Base-by-base conservation (phyloP, 129 eudicot genomes). In the Calendula officinalis region DNA sequence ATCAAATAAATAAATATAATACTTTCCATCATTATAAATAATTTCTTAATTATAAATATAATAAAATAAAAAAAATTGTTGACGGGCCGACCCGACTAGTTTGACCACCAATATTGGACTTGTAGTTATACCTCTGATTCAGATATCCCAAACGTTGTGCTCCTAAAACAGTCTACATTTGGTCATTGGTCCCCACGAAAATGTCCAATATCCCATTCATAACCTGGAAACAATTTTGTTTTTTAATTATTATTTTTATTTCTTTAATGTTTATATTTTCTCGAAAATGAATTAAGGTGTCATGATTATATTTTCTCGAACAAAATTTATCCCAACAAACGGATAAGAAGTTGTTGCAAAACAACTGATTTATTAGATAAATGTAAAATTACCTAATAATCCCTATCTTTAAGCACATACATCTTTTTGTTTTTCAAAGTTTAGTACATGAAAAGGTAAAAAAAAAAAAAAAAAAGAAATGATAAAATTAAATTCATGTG, bases 181-280 rank as follows among this genome's bases (percentile, higher is more conserved):
- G 98, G 98, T 43, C 98, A 84, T 36, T 77, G 85, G 33, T 95
- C 96, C 52, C 96, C 98, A 64, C 64, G 70, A 71, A 92, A 92
- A 64, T 92, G 98, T 48, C 98, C 98, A 56, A 92, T 77, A 74
- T 92, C 98, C 98, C 98, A 92, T 77, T 92, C 98, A 80, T 92
- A 92, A 75, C 98, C 98, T 92, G 66, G 30, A 53, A 57, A 62
- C 51, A 75, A 79, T 22, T 22, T 22, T 22, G 2, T 22, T 22
- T 22, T 22, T 22, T 22, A 22, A 11, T 56, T 85, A 82, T 64
- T 89, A 75, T 60, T 70, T 78, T n/a, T 91, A 92, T 46, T 76
- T 60, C 76, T 96, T 96, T 75, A 85, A 88, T 0, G 96, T 76
- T 36, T 35, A 6, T 51, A 16, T 3, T 5, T n/a, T 9, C 6